These are phyloP conservation scores for Trifolium fragiferum DNA, from an alignment of 306 rosid genomes.

Conservation along the genomic window DNA sequence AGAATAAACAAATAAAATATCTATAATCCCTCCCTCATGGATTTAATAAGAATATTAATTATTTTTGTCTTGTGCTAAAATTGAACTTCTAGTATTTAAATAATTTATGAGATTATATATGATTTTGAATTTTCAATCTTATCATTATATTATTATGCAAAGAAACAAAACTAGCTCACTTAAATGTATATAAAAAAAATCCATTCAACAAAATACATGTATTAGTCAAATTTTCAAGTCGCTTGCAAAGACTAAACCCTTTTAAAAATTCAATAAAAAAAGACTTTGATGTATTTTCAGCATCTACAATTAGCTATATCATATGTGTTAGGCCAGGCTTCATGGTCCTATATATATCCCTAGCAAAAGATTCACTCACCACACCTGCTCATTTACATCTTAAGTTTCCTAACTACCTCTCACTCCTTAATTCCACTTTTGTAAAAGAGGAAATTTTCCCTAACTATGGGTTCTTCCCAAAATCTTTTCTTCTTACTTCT, in stretches of 20 bases:
- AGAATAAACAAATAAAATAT: neutral
- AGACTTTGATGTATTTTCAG: neutral
- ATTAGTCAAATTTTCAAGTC: conserved; percentile 3
- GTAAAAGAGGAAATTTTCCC: neutral
- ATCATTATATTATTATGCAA: neutral
- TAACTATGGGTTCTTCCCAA: neutral
- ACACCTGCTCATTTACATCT: neutral
- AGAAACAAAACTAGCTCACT: neutral
- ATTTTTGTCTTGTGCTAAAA: neutral
- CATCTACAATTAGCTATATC: neutral
- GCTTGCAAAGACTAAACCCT: neutral
- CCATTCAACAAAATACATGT: neutral
- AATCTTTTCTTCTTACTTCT: neutral
- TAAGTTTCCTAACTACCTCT: neutral
- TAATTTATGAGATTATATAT: neutral
- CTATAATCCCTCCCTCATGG: neutral
- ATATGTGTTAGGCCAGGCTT: neutral
- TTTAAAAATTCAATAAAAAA: neutral
- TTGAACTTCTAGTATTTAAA: neutral
- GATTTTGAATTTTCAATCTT: neutral
- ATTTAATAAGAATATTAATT: neutral
- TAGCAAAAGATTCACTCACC: neutral
- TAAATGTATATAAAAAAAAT: neutral
- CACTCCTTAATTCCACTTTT: neutral
- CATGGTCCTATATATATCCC: neutral